Percentiles rank a stretch among this genome's conserved stretches.
Conservation (phyloP, 1,139 yeast genomes). For the Saccharomycopsis phalli region DNA sequence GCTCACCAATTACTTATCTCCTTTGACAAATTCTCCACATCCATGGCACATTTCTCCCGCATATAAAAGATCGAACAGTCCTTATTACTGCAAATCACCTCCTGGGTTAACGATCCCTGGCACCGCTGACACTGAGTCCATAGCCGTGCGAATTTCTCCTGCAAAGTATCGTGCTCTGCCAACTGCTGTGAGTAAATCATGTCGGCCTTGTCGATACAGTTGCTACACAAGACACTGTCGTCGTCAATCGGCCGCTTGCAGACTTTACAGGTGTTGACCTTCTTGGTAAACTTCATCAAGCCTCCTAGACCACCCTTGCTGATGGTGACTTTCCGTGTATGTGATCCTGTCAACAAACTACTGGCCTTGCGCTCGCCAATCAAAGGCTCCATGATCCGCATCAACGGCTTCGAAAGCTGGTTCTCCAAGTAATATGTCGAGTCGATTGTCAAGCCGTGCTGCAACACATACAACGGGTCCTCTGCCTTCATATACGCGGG, state of each 20-base stretch:
- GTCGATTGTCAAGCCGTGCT: slow-evolving; percentile 87
- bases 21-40: slow-evolving; percentile 55
- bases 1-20: slow-evolving; percentile 57
- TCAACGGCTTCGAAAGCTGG: slow-evolving; percentile 85
- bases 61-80: slow-evolving; percentile 97
- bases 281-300: slow-evolving; percentile 83
- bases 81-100: slow-evolving; percentile 87
- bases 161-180: slow-evolving; percentile 70
- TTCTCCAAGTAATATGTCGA: slow-evolving; percentile 90
- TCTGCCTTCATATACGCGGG: slow-evolving; percentile 94
- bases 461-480: slow-evolving; percentile 89
- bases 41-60: slow-evolving; percentile 94
- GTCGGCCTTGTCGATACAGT: slow-evolving; percentile 70
- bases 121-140: slow-evolving; percentile 99
- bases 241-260: slow-evolving; percentile 76
- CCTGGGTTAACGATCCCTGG: slow-evolving; percentile 93
- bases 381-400: slow-evolving; percentile 92
- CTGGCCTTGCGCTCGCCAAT: slow-evolving; percentile 79
- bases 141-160: slow-evolving; percentile 72
- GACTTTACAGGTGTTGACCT: slow-evolving; percentile 78
- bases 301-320: slow-evolving; percentile 62
- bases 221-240: slow-evolving; percentile 73
- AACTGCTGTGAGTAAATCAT: slow-evolving; percentile 71
- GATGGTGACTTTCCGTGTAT: slow-evolving; percentile 71
- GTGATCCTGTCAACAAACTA: slow-evolving; percentile 70